Evolutionary conservation across 352 stramenopile species (phyloP).

Genomic region (Achlya hypogyna): DNA sequence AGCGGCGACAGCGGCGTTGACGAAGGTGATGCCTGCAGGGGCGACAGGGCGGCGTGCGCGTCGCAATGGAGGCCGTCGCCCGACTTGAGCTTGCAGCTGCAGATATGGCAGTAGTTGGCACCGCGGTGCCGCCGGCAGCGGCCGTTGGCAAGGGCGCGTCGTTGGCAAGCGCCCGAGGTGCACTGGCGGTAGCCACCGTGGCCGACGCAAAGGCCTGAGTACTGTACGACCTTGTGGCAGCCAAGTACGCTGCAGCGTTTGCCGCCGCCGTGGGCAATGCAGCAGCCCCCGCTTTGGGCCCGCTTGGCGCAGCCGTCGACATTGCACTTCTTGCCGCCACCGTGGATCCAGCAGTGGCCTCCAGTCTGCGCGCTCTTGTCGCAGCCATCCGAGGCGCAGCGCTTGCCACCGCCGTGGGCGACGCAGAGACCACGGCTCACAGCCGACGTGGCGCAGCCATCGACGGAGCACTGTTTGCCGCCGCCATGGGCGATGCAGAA

Average conservation of each 20-base stretch:
- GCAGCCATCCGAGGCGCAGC: constrained; percentile 4
- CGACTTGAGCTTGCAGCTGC: constrained; percentile 7
- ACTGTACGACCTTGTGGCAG: constrained; percentile 79
- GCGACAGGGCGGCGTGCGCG: background rate
- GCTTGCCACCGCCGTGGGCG: constrained; percentile 13
- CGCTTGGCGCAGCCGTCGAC: constrained; percentile 33
- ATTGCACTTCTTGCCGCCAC: constrained; percentile 19
- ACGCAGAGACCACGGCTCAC: background rate
- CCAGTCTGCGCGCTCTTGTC: background rate
- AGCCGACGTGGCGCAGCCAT: background rate
- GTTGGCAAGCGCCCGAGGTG: constrained; percentile 43
- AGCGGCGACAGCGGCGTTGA: background rate
- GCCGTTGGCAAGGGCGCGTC: background rate
- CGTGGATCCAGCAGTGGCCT: constrained; percentile 4
- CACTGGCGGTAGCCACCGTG: constrained; percentile 72
- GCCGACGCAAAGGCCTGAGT: constrained; percentile 58
- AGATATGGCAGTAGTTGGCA: background rate
- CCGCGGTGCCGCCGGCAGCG: background rate
- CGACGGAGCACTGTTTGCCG: background rate
- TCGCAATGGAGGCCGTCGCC: background rate
- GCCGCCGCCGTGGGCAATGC: constrained; percentile 45
- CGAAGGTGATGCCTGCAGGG: background rate
- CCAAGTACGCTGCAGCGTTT: constrained; percentile 57
- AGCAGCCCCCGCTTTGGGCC: constrained; percentile 35
- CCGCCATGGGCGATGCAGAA: constrained; percentile 12